Base-by-base conservation (phyloP, 2,329 filamentous ascomycete genomes). In the Calycina marina region DNA sequence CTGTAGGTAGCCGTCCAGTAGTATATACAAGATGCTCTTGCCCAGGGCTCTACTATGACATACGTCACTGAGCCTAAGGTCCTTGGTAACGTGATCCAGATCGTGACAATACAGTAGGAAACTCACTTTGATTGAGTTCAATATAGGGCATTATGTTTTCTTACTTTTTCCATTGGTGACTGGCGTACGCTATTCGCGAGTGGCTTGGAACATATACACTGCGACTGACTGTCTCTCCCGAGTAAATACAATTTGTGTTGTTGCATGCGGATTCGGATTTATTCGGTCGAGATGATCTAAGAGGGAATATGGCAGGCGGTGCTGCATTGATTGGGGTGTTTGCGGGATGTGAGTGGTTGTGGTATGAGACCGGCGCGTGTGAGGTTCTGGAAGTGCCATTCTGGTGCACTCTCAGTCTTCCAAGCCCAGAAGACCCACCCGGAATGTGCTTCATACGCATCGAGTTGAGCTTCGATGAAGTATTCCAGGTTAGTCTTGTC, bases 371-470 rank as follows among this genome's bases (percentile, higher is more conserved):
- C 59, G 22, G 56, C 54, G 22, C 53, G 36, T 5, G 57, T 51
- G 11, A 58, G 40, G 35, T 59, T 53, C 27, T 51, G 47, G 41
- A 62, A 53, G 10, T 56, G 51, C 60, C 60, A 62, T 22, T 54
- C 56, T 1, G 49, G 48, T 4, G 56, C 54, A 4, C 50, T 56
- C 30, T 59, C 56, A 18, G 55, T 59, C 24, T 54, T 56, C 60
- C 59, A 63, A 6, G 59, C 42, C 63, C 30, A 53, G 41, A 62
- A 62, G 37, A 57, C 55, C 22, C 59, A 60, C 2, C 51, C 48
- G 0, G 52, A 44, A 16, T 51, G 49, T 5, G 48, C 35, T 41
- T 63, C 58, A 39, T 58, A 62, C 2, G 56, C 53, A 37, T 62
- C 53, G 12, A 63, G 36, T 38, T 63, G 53, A 2, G 58, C 60